Base-by-base conservation (phyloP, 345 rosid species). In the Melaleuca quinquenervia region DNA sequence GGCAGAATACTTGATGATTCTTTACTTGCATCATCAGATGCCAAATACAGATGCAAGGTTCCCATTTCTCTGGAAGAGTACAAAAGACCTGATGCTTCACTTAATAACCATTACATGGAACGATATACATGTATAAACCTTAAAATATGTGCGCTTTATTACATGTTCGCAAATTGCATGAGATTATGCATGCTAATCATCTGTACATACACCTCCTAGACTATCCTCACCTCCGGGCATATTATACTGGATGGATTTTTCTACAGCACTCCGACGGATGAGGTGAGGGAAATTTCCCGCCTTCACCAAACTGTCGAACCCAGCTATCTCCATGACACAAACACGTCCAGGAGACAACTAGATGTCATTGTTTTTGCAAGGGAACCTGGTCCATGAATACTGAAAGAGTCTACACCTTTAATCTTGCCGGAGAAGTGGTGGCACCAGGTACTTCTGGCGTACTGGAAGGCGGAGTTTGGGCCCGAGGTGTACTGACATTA, bases 391-490 rank as follows among this genome's bases (percentile, higher is more conserved):
- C 49, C 78, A 11, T 41, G 7, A 45, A 29, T 26, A 82, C 53
- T 24, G 54, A n/a, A 16, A 58, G 50, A 82, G 5, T 70, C 9
- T 22, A 84, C 49, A 29, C 82, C 48, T 21, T 75, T 92, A 87
- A 93, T 54, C 86, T 88, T 50, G 89, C 87, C 5, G 90, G 82
- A 84, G 90, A 78, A 78, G 90, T 86, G 53, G 89, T 86, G 54
- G 91, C 70, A 48, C 91, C 64, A 21, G 92, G 92, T 32, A 82
- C 88, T 82, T 95, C 93, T 6, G 91, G 5, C 29, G 91, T 52
- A 86, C 88, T 90, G 29, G 90, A 16, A 49, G 97, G 93, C 45
- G 95, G 94, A 74, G 95, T 93, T 87, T 91, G 95, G 56, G 96
- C 93, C 76, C 44, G 88, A 24, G 94, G 90, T 10, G 91, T 86